These are phyloP conservation scores for Backusella westeae DNA, from an alignment of 192 early-diverging fungal species.

Conservation along the genomic window DNA sequence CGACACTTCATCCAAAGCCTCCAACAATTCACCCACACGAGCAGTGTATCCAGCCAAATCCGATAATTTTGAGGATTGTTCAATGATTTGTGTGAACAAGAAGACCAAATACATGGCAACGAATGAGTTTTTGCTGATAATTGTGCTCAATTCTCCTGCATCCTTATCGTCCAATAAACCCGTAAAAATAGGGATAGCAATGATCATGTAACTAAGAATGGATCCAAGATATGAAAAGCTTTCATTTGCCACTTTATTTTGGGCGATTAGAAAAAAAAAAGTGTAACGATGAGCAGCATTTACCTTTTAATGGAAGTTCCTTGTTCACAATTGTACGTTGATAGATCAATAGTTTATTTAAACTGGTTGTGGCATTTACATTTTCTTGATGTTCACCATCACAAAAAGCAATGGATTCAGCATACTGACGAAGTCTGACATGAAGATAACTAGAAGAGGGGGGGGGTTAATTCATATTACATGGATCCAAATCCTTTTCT, in stretches of 20 bases:
- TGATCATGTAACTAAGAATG: constrained; percentile 76
- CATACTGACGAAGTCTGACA: constrained; percentile 66
- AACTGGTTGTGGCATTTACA: constrained; percentile 45
- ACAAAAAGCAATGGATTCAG: constrained; percentile 81
- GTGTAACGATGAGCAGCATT: background rate
- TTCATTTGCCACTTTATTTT: constrained; percentile 49
- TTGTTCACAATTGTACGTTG: constrained; percentile 60
- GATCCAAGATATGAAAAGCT: constrained; percentile 75
- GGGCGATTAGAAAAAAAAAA: background rate
- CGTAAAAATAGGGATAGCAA: constrained; percentile 79
- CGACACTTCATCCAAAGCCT: constrained; percentile 59
- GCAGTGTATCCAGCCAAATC: constrained; percentile 81
- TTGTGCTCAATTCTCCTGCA: constrained; percentile 64
- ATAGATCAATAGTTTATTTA: constrained; percentile 52
- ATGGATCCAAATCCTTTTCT: no score
- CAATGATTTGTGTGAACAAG: constrained; percentile 69
- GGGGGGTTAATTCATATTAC: background rate
- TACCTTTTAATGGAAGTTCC: constrained; percentile 48
- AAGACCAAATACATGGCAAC: constrained; percentile 84
- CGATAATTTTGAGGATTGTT: constrained; percentile 65
- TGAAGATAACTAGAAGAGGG: constrained; percentile 54
- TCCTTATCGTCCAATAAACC: constrained; percentile 74
- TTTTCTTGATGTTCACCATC: constrained; percentile 72
- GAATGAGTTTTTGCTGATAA: constrained; percentile 83
- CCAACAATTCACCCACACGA: constrained; percentile 80